Evolutionary conservation across 2,329 filamentous ascomycete species (phyloP), one percentile per base, ranked within the genome.

Genomic region (Epichloe brachyelytri): DNA sequence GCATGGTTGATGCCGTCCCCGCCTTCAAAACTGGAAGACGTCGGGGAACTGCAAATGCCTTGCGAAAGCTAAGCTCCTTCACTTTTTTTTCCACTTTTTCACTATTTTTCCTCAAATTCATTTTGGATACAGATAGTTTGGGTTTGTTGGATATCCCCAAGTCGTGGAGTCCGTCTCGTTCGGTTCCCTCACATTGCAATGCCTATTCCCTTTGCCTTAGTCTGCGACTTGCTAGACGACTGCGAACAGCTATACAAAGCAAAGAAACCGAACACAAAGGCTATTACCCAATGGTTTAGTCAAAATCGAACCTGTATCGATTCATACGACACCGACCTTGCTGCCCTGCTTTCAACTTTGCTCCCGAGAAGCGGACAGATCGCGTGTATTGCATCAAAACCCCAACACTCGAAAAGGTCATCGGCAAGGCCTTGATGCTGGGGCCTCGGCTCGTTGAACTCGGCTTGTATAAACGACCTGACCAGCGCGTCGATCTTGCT

Each of bases 361-460:
- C 76, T 94, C 0, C 89, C 0, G 83, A 89, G 55, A 82, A 77
- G 56, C 76, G 88, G 49, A 82, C 80, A 3, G 88, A 95, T 61
- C 78, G 88, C 30, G 85, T 91, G 2, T 95, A 90, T 62, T 77
- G 74, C 38, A 72, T 95, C 1, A 79, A 86, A 60, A 70, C 78
- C 5, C 62, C 68, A 8, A 73, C 70, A 0, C 71, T 95, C 0
- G 78, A 82, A 51, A 79, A 75, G 48, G 77, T 87, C n/a, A 73
- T 95, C 15, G 78, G 75, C 3, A 77, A 82, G 34, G 78, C 79
- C 19, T 71, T 91, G n/a, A 66, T 75, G 4, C 73, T 95, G 22
- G 81, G 84, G 1, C 79, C 76, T 3, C 77, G 86, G 14, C 71
- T 76, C 30, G 67, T 69, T 14, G 76, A 86, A 43, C 72, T 95